Evolutionary conservation across 768 basidiomycete species (phyloP).

Genomic region (Tubosaeta sp.): DNA sequence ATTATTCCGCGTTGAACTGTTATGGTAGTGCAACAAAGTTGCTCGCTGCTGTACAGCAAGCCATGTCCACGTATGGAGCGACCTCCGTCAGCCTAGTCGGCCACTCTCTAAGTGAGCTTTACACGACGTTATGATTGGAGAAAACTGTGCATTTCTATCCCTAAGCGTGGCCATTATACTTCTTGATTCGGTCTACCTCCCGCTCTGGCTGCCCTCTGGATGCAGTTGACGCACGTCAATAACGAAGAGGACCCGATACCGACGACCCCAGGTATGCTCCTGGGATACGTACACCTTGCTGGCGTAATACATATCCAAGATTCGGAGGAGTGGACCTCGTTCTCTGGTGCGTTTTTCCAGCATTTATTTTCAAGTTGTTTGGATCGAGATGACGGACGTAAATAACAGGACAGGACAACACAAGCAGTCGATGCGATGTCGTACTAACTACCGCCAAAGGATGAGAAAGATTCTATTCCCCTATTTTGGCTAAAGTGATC

Average conservation of each 20-base stretch:
- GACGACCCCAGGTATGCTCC: constrained; percentile 29
- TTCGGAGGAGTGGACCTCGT: constrained; percentile 48
- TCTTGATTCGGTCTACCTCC: constrained; percentile 38
- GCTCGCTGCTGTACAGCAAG: constrained; percentile 41
- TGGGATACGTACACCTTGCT: constrained; percentile 38
- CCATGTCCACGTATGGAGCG: constrained; percentile 34
- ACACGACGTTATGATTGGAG: too few species aligned
- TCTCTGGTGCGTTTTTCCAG: constrained; percentile 38
- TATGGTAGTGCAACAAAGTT: constrained; percentile 35
- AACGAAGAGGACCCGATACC: constrained; percentile 44
- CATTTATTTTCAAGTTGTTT: not conserved
- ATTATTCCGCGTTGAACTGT: not conserved
- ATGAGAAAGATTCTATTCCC: too few species aligned
- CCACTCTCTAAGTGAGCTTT: constrained; percentile 36
- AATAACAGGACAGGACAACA: constrained; percentile 51
- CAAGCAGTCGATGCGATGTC: constrained; percentile 35
- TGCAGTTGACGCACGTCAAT: constrained; percentile 50
- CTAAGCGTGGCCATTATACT: constrained; percentile 36
- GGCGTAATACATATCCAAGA: constrained; percentile 45
- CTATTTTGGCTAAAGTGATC: not conserved
- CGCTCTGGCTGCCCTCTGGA: constrained; percentile 32
- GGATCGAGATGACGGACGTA: not conserved
- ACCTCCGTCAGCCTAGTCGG: constrained; percentile 42
- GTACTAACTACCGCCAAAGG: too few species aligned
- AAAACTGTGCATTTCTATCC: too few species aligned